A percentile compares a stretch with the other conserved stretches of the same genome.
phyloP scores from a whole-genome alignment of 2,329 filamentous ascomycete species.

The Cladosporium colombiae region DNA sequence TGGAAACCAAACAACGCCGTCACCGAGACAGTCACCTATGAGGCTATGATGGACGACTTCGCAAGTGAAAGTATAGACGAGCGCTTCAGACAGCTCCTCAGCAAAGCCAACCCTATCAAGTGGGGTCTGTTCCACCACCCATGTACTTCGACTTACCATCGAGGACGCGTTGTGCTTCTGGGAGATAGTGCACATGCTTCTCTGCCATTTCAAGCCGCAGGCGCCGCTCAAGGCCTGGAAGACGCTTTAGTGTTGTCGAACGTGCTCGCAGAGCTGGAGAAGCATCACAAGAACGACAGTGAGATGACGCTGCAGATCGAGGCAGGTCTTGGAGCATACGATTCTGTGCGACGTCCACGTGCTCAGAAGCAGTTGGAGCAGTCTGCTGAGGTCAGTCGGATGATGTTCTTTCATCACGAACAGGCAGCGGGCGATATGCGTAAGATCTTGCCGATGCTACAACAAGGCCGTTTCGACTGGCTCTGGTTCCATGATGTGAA shows the following conservation, averaged over 20 bases:
- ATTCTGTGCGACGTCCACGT: slow-evolving; percentile 21
- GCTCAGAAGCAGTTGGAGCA: slow-evolving; percentile 23
- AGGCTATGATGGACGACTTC: slow-evolving; percentile 7
- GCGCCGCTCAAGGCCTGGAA: slow-evolving; percentile 27
- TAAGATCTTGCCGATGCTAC: background rate
- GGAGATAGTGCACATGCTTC: slow-evolving; percentile 27
- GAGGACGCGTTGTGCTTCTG: slow-evolving; percentile 1
- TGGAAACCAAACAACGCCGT: background rate
- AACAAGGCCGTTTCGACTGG: background rate
- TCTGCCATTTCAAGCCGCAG: slow-evolving; percentile 24
- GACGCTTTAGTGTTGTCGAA: slow-evolving; percentile 32
- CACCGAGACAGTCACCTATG: background rate
- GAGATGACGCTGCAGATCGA: slow-evolving; percentile 34
- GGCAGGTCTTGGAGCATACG: slow-evolving; percentile 33
- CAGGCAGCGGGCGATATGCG: background rate
- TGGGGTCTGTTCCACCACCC: slow-evolving; percentile 5
- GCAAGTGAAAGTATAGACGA: background rate
- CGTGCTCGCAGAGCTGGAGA: slow-evolving; percentile 46
- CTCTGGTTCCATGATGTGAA: slow-evolving; percentile 1
- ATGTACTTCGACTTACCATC: background rate
- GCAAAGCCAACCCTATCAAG: background rate
- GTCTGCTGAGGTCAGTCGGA: slow-evolving; percentile 10
- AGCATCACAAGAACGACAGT: slow-evolving; percentile 25
- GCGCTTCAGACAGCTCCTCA: slow-evolving; percentile 1
- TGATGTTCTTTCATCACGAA: slow-evolving; percentile 1